Base-by-base conservation (phyloP, 306 rosid species). In the Quercus variabilis region DNA sequence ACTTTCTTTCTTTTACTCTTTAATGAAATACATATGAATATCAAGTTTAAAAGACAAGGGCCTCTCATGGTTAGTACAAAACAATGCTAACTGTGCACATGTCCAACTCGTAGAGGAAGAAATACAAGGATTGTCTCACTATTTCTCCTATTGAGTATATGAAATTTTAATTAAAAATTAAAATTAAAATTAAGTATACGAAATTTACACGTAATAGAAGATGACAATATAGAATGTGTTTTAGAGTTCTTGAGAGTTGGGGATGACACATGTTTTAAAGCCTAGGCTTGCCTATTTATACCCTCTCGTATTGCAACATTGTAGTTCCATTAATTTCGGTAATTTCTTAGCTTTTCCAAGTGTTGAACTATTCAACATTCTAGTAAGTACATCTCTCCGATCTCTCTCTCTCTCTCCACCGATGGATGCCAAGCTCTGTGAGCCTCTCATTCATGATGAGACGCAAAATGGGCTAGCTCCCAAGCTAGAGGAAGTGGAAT, bases 391-490 rank as follows among this genome's bases (percentile, higher is more conserved):
- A 49, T 49, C 17, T 49, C 54, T 49, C 54, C 13, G 4, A 10
- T 10, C 17, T 49, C 49, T 38, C 46, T 35, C 10, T 57, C 64
- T 55, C 33, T 72, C 78, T 65, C 54, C 59, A 2, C 11, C 60
- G 20, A 85, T 82, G 88, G 85, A 20, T 46, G 80, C 75, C 30
- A 49, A 70, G 14, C 57, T 31, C 52, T 69, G 55, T 6, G 74
- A 46, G 31, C 90, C 87, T 76, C 81, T 87, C 49, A 55, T 87
- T 49, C 21, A 28, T 20, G 81, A 68, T 70, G 83, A 68, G 80
- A 73, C 7, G 57, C 70, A 74, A 35, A n/a, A 74, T 35, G 72
- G 54, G 46, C 19, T 21, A 17, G 67, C 62, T 58, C 67, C 38
- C 3, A 69, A 67, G 79, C 64, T 81, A 33, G 84, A 77, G 46